These are phyloP conservation scores for Lactarius vividus DNA, from an alignment of 768 basidiomycete genomes.

Conservation along the genomic window DNA sequence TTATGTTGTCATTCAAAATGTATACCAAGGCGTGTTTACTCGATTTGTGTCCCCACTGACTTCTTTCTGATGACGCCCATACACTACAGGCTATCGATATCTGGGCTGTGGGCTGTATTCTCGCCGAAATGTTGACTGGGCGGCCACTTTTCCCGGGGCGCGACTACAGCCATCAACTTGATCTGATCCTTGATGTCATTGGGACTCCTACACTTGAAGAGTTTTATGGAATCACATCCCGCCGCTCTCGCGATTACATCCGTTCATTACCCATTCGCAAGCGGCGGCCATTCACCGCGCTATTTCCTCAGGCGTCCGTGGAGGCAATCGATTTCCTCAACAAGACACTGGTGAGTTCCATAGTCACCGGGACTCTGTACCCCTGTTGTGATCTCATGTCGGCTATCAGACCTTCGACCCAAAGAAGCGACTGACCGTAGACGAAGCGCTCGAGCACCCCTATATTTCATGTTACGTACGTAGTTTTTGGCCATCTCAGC, in stretches of 20 bases:
- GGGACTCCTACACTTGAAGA: constrained; percentile 88
- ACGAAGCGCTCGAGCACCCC: constrained; percentile 79
- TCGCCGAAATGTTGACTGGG: constrained; percentile 79
- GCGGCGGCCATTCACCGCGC: constrained; percentile 59
- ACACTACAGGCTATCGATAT: constrained; percentile 58
- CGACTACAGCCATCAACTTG: constrained; percentile 84
- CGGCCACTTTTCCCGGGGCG: constrained; percentile 87
- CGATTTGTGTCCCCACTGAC: neutral
- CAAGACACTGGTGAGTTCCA: constrained; percentile 55
- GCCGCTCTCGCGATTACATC: constrained; percentile 83
- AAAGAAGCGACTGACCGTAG: constrained; percentile 78
- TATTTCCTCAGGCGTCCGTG: constrained; percentile 76
- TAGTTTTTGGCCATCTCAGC: constrained; percentile 15
- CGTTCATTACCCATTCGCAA: constrained; percentile 83
- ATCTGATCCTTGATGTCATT: constrained; percentile 84
- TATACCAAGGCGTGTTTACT: constrained; percentile 57
- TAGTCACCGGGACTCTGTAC: constrained; percentile 19
- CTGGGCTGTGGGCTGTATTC: constrained; percentile 73
- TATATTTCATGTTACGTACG: constrained; percentile 75
- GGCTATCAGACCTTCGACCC: constrained; percentile 76
- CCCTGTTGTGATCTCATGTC: constrained; percentile 2
- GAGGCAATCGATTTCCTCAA: constrained; percentile 71
- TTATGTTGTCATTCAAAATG: constrained; percentile 94
- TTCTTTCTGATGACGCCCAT: neutral
- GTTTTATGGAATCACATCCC: constrained; percentile 85